Evolutionary conservation across 331 rosid genomes (phyloP).

Genomic region (Quercus tomentella): DNA sequence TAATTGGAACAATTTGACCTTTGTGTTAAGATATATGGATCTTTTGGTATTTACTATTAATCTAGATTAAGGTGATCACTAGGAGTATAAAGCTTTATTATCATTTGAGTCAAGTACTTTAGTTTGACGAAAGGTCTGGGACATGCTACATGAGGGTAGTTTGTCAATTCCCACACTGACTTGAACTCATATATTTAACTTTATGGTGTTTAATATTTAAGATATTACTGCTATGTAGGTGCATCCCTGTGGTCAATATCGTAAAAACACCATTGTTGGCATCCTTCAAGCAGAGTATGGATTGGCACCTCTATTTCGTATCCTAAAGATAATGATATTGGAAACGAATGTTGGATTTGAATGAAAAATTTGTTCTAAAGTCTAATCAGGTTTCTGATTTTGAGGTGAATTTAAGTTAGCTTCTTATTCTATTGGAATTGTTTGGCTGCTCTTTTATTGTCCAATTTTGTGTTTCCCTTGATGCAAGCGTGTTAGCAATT

Average conservation of each 20-base stretch:
- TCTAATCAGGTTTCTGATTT: not conserved
- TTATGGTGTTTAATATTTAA: slow-evolving; percentile 15
- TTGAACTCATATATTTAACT: not conserved
- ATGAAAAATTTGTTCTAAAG: not conserved
- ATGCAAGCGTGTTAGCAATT: slow-evolving; percentile 57
- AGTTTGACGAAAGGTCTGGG: not conserved
- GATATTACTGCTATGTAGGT: slow-evolving; percentile 56
- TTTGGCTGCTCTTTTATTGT: slow-evolving; percentile 13
- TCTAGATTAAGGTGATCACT: not conserved
- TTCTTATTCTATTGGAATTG: not conserved
- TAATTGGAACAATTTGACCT: not conserved
- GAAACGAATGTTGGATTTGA: not conserved
- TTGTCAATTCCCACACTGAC: not conserved
- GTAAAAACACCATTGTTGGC: slow-evolving; percentile 93
- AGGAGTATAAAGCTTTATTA: not conserved
- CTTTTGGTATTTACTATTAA: not conserved
- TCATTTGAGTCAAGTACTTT: not conserved
- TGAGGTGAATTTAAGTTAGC: slow-evolving; percentile 5
- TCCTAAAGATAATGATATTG: slow-evolving; percentile 32
- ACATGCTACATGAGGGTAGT: not conserved
- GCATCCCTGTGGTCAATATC: slow-evolving; percentile 98
- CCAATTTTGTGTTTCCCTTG: slow-evolving; percentile 43
- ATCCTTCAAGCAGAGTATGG: slow-evolving; percentile 91
- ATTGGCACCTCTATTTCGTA: slow-evolving; percentile 89
- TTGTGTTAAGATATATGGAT: not conserved